Evolutionary conservation across 2,329 filamentous ascomycete species (phyloP), one percentile per base, ranked within the genome.

Genomic region (Alternaria burnsii): DNA sequence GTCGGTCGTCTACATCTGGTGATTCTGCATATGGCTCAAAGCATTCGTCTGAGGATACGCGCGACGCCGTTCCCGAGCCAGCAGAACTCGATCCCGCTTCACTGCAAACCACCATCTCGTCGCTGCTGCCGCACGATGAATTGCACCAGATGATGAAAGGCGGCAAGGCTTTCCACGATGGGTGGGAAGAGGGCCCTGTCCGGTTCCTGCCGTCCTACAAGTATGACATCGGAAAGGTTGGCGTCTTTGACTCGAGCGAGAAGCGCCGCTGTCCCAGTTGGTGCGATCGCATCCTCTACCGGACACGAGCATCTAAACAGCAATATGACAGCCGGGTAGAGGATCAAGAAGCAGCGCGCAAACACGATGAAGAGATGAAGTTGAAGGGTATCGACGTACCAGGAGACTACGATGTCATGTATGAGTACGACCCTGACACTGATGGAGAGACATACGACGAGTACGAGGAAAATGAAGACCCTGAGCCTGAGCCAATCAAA

Each of bases 151-250:
- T 92, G 60, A 93, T 97, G 69, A 88, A 86, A 66, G 81, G 87
- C 40, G 86, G 88, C n/a, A 95, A 91, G 74, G 88, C 89, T 0
- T 97, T 99, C 63, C 88, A 97, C 61, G 92, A 97, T 63, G 94
- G 94, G 1, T 99, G 95, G 94, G 86, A 86, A 52, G 95, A 99
- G 82, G 95, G 94, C 0, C 84, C 88, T 0, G 94, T 99, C 57
- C 87, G 87, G 1, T 99, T 99, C 72, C 77, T 98, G 16, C 95
- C 95, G 2, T 96, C 95, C 0, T 99, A 99, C 79, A 99, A 99
- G 78, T 99, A 99, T 70, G 96, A 99, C 72, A 85, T 97, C 28
- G 95, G 95, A n/a, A 97, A 91, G 30, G 88, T 97, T 32, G 92
- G 92, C 2, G 86, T 93, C 30, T 99, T 97, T 75, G 96, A 99